Evolutionary conservation across 2,329 filamentous ascomycete species (phyloP), one percentile per base, ranked within the genome.

Genomic region (Fusarium marasasianum): DNA sequence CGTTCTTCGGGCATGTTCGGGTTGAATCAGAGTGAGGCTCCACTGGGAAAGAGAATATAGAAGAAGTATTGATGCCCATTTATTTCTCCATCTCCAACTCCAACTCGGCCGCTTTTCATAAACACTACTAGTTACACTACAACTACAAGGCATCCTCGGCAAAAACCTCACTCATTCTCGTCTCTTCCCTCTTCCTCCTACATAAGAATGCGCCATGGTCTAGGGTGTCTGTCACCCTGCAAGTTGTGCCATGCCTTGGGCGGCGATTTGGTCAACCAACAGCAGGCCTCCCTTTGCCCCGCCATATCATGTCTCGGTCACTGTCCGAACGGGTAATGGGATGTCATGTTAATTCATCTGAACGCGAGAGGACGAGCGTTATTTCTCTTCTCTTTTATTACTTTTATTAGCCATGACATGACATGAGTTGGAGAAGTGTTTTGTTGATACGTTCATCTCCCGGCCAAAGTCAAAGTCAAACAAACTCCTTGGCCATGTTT

Each of bases 291-390:
- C 65, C 59, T 66, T 66, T 74, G 71, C 65, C 67, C 75, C 68
- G 74, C 63, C 57, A 66, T 67, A 44, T 72, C 62, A 45, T 63
- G 56, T 76, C 76, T 78, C 76, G 76, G 76, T 77, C 76, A 78
- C 74, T 69, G 66, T 78, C 76, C 76, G 76, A 78, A 74, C 54
- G 51, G 50, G 58, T 62, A 74, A 69, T 67, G 54, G 29, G 22
- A 57, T 73, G 71, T 74, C 71, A 71, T 76, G 73, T 65, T 61
- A 69, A 72, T 70, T 71, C 59, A 58, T 71, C 54, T 71, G 73
- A 66, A 68, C 66, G 38, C 51, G 68, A 62, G 61, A 58, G 47
- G 57, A 56, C 38, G 60, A 56, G 59, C 57, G 59, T 56, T 43
- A 55, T 64, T 67, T 68, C 53, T 66, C 68, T 74, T 65, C 57